These are phyloP conservation scores for Globisporangium nagaii DNA, from an alignment of 352 stramenopile species.

Conservation along the genomic window DNA sequence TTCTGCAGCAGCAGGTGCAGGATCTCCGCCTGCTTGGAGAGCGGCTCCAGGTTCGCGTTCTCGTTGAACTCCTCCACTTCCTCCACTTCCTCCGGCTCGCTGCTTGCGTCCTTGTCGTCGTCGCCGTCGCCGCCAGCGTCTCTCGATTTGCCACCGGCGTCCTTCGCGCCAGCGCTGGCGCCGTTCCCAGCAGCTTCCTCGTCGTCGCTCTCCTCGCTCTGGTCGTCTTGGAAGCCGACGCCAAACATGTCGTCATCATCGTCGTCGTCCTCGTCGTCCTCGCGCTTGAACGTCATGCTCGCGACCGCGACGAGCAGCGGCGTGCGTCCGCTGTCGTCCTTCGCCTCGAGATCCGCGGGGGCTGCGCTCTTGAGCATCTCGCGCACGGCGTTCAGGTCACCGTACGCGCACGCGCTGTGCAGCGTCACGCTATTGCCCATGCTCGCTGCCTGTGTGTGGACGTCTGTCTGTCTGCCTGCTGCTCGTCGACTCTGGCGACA, in stretches of 20 bases:
- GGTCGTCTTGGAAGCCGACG: constrained; percentile 25
- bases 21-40: constrained; percentile 70
- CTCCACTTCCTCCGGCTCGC: constrained; percentile 34
- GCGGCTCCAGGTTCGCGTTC: constrained; percentile 40
- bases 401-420: constrained; percentile 73
- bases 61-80: constrained; percentile 56
- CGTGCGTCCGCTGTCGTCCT: constrained; percentile 69
- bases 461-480: no score
- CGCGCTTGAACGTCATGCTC: constrained; percentile 42
- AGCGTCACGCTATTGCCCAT: constrained; percentile 85
- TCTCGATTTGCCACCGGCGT: constrained; percentile 10
- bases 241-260: constrained; percentile 19
- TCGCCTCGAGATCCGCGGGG: constrained; percentile 61
- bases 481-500: no score
- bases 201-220: constrained; percentile 20
- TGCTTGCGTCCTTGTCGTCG: neutral
- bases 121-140: neutral
- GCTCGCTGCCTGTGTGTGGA: neutral
- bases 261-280: constrained; percentile 39
- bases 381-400: constrained; percentile 54
- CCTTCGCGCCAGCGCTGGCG: neutral
- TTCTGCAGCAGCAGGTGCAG: constrained; percentile 66
- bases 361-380: constrained; percentile 55
- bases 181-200: constrained; percentile 2
- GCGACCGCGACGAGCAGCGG: constrained; percentile 70